Conservation (phyloP, 139 green algal genomes). For the Picochlorum sp. region DNA sequence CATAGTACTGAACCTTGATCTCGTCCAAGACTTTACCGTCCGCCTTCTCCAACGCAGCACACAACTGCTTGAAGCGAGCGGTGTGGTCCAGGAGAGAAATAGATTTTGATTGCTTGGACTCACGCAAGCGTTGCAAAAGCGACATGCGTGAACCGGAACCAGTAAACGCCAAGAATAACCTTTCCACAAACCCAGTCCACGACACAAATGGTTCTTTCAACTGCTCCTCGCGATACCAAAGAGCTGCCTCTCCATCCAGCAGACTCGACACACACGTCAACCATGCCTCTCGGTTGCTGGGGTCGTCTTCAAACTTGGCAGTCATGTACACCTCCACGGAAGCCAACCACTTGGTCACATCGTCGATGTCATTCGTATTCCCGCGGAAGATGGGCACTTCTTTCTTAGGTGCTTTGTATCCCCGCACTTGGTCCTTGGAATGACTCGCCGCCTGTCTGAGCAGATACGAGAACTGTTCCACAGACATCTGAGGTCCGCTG, state of each 20-base stretch:
- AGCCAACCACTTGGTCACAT: no score
- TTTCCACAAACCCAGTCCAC: background rate
- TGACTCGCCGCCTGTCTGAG: no score
- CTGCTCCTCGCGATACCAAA: background rate
- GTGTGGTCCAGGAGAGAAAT: background rate
- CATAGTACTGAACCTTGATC: background rate
- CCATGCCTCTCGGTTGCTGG: no score
- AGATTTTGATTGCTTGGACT: background rate
- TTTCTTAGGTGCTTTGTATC: no score
- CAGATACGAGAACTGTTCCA: no score
- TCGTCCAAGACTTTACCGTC: background rate
- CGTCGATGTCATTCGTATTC: no score
- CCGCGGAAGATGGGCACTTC: no score
- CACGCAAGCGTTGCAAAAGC: background rate
- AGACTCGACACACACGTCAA: no score
- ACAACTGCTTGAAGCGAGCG: background rate
- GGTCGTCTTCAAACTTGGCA: no score
- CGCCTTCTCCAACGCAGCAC: background rate
- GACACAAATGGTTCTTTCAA: background rate
- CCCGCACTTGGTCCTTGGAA: no score
- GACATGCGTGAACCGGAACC: background rate
- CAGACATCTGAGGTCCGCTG: no score
- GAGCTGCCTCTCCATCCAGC: background rate
- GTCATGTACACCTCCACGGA: no score
- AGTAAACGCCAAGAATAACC: background rate